A percentile compares a stretch with the other conserved stretches of the same genome.
phyloP scores from a whole-genome alignment of 805 yeast genomes.

The Candida corydali region DNA sequence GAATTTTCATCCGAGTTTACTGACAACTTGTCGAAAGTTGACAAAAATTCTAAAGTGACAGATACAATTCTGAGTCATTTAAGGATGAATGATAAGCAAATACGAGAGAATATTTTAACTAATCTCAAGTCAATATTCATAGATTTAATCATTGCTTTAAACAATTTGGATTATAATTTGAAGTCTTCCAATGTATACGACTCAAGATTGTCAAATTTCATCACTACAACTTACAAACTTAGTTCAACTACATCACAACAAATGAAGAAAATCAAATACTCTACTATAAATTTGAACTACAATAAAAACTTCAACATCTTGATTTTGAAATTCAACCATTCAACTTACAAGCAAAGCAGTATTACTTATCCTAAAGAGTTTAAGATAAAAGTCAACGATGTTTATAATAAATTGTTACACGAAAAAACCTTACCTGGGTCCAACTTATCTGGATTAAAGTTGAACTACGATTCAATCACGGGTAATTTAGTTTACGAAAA shows the following conservation, averaged over 20 bases:
- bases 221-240: slow-evolving; percentile 11
- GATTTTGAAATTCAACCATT: slow-evolving; percentile 21
- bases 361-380: slow-evolving; percentile 10
- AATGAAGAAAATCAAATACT: slow-evolving; percentile 12
- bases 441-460: slow-evolving; percentile 5
- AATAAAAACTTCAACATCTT: slow-evolving; percentile 19
- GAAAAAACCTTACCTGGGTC: slow-evolving; percentile 12
- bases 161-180: slow-evolving; percentile 19
- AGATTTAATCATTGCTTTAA: slow-evolving; percentile 37
- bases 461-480: slow-evolving; percentile 16
- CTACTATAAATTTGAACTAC: slow-evolving; percentile 17
- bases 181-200: slow-evolving; percentile 31
- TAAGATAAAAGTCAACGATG: slow-evolving; percentile 9
- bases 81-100: slow-evolving; percentile 26
- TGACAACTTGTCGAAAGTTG: slow-evolving; percentile 8
- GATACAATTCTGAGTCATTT: not conserved
- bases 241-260: slow-evolving; percentile 9
- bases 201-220: slow-evolving; percentile 12
- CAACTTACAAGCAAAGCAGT: slow-evolving; percentile 10
- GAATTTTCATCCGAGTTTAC: slow-evolving; percentile 11
- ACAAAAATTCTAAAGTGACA: not conserved
- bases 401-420: slow-evolving; percentile 12
- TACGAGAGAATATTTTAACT: slow-evolving; percentile 30
- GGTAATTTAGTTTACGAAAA: slow-evolving; percentile 22
- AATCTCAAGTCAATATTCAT: slow-evolving; percentile 32